Evolutionary conservation across 306 rosid genomes (phyloP), one percentile per base, ranked within the genome.

Genomic region (Cotoneaster glaucophyllus): DNA sequence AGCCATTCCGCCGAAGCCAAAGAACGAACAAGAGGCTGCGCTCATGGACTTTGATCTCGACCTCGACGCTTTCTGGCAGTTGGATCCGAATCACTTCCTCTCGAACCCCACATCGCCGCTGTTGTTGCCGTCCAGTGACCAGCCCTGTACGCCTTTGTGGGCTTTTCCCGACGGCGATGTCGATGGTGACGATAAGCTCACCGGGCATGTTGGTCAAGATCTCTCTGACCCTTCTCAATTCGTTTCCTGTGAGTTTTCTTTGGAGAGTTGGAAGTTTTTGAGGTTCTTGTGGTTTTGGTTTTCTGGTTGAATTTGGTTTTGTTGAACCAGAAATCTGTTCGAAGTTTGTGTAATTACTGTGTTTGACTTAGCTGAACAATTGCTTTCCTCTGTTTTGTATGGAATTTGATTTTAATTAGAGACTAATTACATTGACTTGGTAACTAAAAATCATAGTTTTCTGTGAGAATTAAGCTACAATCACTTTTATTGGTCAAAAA

Each of bases 21-120:
- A 75, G 80, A 77, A 9, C 61, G 78, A 71, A 48, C 32, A 67
- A 52, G 69, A 59, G n/a, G 70, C 67, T 17, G 24, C 54, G 2
- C 69, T 81, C 58, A 91, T 95, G 98, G 97, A 95, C 73, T 89
- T 89, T 73, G 97, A 92, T 79, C 80, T 93, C 64, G 97, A 91
- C 71, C 37, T 89, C 31, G 96, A 86, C 69, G 71, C 52, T 54
- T 76, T 89, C 15, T 95, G 98, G 97, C 89, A 96, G 4, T 82
- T 83, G 78, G 90, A 91, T 84, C 92, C 86, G 83, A 80, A 85
- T 70, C 74, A 87, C 22, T 89, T 93, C 34, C 43, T 71, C n/a
- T 75, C 93, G 8, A 76, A 87, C 8, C 86, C 94, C 61, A 74
- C 80, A 76, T 88, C 98, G n/a, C 95, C 98, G 31, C 56, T 84